These are phyloP conservation scores for Cordyceps sp. DNA, from an alignment of 2,329 filamentous ascomycete genomes.

Conservation along the genomic window DNA sequence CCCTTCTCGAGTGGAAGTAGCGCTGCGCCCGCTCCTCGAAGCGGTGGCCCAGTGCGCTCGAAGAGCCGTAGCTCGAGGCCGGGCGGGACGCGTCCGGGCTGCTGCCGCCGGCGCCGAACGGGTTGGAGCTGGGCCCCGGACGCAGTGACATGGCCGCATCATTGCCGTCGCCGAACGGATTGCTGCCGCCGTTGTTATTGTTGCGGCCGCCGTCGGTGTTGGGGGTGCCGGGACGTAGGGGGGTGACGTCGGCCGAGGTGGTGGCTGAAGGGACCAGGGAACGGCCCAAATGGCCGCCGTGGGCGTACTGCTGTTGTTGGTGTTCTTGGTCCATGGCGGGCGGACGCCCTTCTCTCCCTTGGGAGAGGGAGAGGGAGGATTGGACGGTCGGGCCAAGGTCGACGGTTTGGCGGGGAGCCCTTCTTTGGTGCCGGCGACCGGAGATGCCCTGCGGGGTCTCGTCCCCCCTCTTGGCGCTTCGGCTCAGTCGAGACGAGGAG, in stretches of 20 bases:
- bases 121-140: conserved; percentile 17
- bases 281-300: conserved; percentile 10
- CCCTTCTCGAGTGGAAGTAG: conserved; percentile 59
- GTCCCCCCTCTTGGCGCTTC: too few relatives aligned
- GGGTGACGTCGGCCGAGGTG: conserved; percentile 21
- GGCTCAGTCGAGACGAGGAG: too few relatives aligned
- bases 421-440: too few relatives aligned
- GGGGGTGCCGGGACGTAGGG: conserved; percentile 23
- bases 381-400: not conserved
- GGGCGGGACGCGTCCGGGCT: conserved; percentile 28
- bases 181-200: too few relatives aligned
- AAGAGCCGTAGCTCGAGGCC: conserved; percentile 28
- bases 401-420: not conserved
- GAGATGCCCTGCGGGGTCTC: too few relatives aligned
- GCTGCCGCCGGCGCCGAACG: too few relatives aligned
- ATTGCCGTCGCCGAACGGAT: conserved; percentile 24
- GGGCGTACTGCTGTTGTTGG: conserved; percentile 2
- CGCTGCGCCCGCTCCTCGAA: conserved; percentile 24
- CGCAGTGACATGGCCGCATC: conserved; percentile 19
- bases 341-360: too few relatives aligned
- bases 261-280: conserved; percentile 14
- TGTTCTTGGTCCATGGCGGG: conserved; percentile 12
- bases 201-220: conserved; percentile 22
- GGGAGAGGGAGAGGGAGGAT: not conserved
- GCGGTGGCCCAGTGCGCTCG: conserved; percentile 19